Percentiles rank a stretch among this genome's conserved stretches.
Evolutionary conservation across 2,329 filamentous ascomycete genomes (phyloP).

Genomic region (Aspergillus versicolor): DNA sequence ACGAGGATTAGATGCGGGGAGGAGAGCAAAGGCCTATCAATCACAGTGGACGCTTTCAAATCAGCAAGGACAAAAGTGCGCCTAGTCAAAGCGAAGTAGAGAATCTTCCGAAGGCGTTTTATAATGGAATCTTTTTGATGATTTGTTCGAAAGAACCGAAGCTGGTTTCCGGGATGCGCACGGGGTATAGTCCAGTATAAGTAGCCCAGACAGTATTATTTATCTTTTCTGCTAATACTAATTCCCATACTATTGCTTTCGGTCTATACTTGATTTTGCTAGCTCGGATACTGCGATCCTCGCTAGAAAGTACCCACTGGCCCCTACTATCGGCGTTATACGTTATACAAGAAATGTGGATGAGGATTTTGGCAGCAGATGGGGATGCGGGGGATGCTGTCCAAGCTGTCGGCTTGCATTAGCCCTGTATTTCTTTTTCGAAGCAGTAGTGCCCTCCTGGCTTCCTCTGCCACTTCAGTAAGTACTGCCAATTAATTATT

Average conservation of each 20-base stretch:
- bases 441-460: not conserved
- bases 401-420: constrained; percentile 7
- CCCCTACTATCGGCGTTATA: not conserved
- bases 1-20: constrained; percentile 10
- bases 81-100: not conserved
- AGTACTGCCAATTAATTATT: too few species aligned
- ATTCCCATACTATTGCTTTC: not conserved
- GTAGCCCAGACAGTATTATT: not conserved
- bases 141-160: constrained; percentile 7
- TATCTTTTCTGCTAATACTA: not conserved
- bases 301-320: constrained; percentile 8
- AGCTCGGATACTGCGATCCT: constrained; percentile 6
- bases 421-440: not conserved
- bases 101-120: not conserved
- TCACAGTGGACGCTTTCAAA: not conserved
- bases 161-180: not conserved
- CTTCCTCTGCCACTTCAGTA: too few species aligned
- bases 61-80: not conserved
- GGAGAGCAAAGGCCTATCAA: not conserved
- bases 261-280: not conserved
- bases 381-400: constrained; percentile 6
- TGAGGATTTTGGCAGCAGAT: constrained; percentile 5
- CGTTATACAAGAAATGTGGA: not conserved
- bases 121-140: not conserved
- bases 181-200: not conserved